Evolutionary conservation across 129 eudicot genomes (phyloP).

Genomic region (Deinandra increscens): DNA sequence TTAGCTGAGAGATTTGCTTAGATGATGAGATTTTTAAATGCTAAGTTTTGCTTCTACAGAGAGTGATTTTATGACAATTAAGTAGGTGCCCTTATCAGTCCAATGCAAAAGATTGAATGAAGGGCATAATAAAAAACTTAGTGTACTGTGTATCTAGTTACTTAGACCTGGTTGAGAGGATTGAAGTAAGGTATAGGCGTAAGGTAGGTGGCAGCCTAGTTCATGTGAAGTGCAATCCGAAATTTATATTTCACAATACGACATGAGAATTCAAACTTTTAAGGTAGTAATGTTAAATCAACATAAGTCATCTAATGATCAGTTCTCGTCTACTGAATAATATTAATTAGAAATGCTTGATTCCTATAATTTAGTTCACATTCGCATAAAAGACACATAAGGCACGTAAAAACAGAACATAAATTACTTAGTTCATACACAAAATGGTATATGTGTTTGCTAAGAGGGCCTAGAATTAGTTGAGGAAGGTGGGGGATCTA

Average conservation of each 20-base stretch:
- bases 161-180: background rate
- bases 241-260: background rate
- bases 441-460: background rate
- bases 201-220: background rate
- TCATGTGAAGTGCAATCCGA: background rate
- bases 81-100: background rate
- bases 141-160: background rate
- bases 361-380: background rate
- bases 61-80: background rate
- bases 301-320: background rate
- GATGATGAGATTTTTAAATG: background rate
- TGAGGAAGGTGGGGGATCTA: background rate
- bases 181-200: background rate
- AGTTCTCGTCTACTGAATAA: background rate
- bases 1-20: background rate
- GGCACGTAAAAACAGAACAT: background rate
- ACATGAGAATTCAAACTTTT: background rate
- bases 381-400: background rate
- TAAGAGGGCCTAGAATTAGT: background rate
- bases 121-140: background rate
- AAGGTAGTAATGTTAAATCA: background rate
- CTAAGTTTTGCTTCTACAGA: background rate
- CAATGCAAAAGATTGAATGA: slow-evolving; percentile 1
- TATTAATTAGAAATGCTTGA: background rate
- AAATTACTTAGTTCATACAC: background rate